phyloP scores from a whole-genome alignment of 768 basidiomycete genomes.

The Auricularia sp. region DNA sequence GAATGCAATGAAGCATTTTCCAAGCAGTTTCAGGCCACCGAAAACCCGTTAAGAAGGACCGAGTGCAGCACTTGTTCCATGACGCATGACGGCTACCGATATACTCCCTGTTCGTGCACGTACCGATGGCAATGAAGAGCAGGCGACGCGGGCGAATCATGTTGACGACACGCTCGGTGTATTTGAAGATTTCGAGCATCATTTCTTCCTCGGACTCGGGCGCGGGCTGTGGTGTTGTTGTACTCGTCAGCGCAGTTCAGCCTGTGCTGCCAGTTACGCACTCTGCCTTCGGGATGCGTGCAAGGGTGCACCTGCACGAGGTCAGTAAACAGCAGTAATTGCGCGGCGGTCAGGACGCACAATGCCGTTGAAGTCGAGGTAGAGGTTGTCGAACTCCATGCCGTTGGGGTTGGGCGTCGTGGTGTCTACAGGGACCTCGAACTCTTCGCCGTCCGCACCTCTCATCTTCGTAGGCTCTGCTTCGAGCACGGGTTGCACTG shows the following conservation, averaged over 20 bases:
- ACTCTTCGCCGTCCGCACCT: constrained; percentile 49
- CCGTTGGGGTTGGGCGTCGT: constrained; percentile 85
- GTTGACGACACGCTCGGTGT: constrained; percentile 94
- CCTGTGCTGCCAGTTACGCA: constrained; percentile 18
- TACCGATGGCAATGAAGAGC: constrained; percentile 97
- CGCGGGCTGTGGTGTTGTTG: constrained; percentile 48
- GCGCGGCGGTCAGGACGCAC: constrained; percentile 35
- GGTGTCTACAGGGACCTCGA: constrained; percentile 72
- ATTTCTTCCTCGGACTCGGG: constrained; percentile 98
- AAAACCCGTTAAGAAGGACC: too few relatives aligned
- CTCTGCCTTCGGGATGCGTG: constrained; percentile 97
- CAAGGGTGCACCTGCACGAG: constrained; percentile 80
- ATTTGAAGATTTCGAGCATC: constrained; percentile 96
- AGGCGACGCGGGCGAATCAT: constrained; percentile 93
- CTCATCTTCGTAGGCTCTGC: constrained; percentile 62
- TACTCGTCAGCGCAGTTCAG: constrained; percentile 4
- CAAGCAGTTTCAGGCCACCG: too few relatives aligned
- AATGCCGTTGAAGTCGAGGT: constrained; percentile 99
- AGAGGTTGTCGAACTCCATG: constrained; percentile 89
- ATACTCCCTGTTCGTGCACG: constrained; percentile 14
- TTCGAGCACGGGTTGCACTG: constrained; percentile 73
- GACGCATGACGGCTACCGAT: background rate
- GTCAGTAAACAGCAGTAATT: background rate
- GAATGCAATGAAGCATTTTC: too few relatives aligned
- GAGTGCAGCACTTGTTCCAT: too few relatives aligned